phyloP scores from a whole-genome alignment of 148 eudicot genomes.

The Vaccinium macrocarpon region DNA sequence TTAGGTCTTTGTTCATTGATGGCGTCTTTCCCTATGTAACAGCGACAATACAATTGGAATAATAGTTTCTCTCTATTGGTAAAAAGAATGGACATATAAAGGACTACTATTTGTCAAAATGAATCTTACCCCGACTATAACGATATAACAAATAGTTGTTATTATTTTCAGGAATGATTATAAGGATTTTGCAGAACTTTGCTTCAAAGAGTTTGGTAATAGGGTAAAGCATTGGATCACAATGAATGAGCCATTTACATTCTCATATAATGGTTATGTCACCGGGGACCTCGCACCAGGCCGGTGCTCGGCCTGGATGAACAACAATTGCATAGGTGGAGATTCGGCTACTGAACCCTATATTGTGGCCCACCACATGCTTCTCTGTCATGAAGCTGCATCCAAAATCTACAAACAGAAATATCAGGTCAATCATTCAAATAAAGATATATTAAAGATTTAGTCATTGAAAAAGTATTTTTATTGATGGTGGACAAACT shows the following conservation, averaged over 20 bases:
- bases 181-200: constrained; percentile 19
- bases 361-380: constrained; percentile 13
- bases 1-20: too few relatives aligned
- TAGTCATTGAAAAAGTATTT: too few relatives aligned
- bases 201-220: constrained; percentile 25
- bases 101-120: too few relatives aligned
- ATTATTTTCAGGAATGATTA: constrained; percentile 19
- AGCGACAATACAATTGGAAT: too few relatives aligned
- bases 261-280: background rate
- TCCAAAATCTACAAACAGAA: constrained; percentile 9
- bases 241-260: constrained; percentile 22
- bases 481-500: too few relatives aligned
- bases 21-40: too few relatives aligned
- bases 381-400: constrained; percentile 12
- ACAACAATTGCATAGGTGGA: background rate
- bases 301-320: background rate
- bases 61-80: too few relatives aligned
- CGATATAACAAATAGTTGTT: background rate
- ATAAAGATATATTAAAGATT: too few relatives aligned
- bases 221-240: constrained; percentile 32
- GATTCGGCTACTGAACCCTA: constrained; percentile 21
- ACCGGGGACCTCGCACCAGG: background rate
- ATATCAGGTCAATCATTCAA: constrained; percentile 11
- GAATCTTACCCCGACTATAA: too few relatives aligned
- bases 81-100: too few relatives aligned